These are phyloP conservation scores for Penstemon barbatus DNA, from an alignment of 257 asterid species.

Conservation along the genomic window DNA sequence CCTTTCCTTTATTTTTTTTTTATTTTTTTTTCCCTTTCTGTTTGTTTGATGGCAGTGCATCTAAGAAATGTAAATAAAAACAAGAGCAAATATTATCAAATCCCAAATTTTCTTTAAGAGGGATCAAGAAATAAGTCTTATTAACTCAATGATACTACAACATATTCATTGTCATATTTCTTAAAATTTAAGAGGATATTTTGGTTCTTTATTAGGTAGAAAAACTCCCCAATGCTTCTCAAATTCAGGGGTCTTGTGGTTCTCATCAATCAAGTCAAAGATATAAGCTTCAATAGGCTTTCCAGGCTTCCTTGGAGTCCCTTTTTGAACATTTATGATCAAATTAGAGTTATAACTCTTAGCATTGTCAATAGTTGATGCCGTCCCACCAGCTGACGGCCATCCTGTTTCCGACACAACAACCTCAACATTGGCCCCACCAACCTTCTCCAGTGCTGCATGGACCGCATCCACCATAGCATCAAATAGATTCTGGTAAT, in stretches of 20 bases:
- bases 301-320: constrained; percentile 35
- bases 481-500: constrained; percentile 38
- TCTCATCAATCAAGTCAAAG: constrained; percentile 41
- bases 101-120: not conserved
- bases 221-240: constrained; percentile 48
- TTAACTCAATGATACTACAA: not conserved
- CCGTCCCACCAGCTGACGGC: constrained; percentile 53
- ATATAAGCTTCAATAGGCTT: constrained; percentile 34
- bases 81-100: too few species aligned
- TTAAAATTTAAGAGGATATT: constrained; percentile 29
- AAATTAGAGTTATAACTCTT: constrained; percentile 34
- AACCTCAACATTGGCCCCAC: constrained; percentile 28
- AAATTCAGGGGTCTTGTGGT: constrained; percentile 33
- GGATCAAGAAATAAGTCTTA: not conserved
- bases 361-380: constrained; percentile 35
- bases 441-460: constrained; percentile 43
- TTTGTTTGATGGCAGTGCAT: too few species aligned
- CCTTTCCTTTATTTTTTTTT: too few species aligned
- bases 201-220: constrained; percentile 32
- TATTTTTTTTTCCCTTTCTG: too few species aligned
- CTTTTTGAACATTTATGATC: constrained; percentile 25
- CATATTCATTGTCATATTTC: not conserved
- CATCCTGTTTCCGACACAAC: constrained; percentile 51
- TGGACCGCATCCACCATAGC: constrained; percentile 42
- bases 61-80: too few species aligned